Evolutionary conservation across 2,329 filamentous ascomycete genomes (phyloP).

Genomic region (Botrytis cinerea): DNA sequence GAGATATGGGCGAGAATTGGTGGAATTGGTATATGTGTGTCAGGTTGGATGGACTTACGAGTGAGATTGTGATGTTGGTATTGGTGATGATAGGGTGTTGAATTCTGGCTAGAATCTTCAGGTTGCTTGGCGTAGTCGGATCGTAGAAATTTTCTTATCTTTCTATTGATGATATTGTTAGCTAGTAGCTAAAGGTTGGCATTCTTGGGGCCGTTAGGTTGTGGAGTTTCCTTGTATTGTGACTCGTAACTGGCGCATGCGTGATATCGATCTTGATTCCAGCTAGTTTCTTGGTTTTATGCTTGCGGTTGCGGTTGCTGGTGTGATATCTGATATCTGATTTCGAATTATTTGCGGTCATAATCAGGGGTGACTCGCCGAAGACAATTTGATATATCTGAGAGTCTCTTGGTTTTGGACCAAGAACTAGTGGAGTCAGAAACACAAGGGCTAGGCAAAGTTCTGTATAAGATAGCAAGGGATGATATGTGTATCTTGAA

Average conservation of each 20-base stretch:
- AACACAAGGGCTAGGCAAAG: not conserved
- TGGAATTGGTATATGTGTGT: not conserved
- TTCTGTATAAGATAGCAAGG: not conserved
- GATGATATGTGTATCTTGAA: not conserved
- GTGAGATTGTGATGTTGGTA: not conserved
- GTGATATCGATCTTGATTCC: not conserved
- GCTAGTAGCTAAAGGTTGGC: not conserved
- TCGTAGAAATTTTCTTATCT: not conserved
- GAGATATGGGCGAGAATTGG: not conserved
- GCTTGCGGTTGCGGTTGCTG: not conserved
- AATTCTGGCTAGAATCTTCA: rapidly evolving
- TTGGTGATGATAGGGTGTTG: not conserved
- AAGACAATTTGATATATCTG: not conserved
- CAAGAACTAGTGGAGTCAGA: not conserved
- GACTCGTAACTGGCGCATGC: not conserved
- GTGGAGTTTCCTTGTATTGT: too few relatives aligned
- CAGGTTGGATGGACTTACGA: not conserved
- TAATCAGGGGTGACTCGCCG: not conserved
- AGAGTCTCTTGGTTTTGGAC: not conserved
- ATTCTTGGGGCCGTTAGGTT: not conserved
- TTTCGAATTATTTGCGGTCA: not conserved
- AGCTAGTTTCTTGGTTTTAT: not conserved
- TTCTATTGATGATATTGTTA: not conserved
- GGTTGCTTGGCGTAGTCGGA: not conserved
- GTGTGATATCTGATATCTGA: not conserved